phyloP scores from a whole-genome alignment of 1,139 yeast genomes.

The Magnusiomyces tetraspermus region DNA sequence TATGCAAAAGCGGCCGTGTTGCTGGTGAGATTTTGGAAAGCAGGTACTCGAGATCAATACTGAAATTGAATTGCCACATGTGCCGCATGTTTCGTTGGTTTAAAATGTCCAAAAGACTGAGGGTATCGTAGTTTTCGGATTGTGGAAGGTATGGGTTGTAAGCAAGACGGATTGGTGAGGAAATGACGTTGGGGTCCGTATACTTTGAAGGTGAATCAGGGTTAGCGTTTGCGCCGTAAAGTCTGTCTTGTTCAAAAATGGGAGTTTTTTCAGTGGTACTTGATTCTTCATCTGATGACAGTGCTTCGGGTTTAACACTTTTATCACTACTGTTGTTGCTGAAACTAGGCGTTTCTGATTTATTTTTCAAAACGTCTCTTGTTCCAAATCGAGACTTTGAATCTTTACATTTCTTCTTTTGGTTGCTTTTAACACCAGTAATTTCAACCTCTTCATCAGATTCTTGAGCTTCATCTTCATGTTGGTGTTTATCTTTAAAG shows the following conservation, averaged over 20 bases:
- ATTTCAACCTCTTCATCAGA: slow-evolving; percentile 2
- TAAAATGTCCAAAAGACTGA: slow-evolving; percentile 19
- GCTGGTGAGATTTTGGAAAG: slow-evolving; percentile 20
- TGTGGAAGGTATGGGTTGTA: slow-evolving; percentile 15
- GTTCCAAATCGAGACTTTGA: neutral
- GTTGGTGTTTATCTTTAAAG: neutral
- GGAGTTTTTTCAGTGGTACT: neutral
- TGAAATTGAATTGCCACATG: slow-evolving; percentile 29
- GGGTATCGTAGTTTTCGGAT: slow-evolving; percentile 17
- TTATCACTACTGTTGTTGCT: too few species aligned
- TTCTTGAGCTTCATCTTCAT: neutral
- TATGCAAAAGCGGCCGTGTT: slow-evolving; percentile 15
- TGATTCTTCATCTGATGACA: neutral
- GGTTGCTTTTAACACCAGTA: neutral
- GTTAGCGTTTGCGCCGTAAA: neutral
- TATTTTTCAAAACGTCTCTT: neutral
- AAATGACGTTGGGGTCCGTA: slow-evolving; percentile 7
- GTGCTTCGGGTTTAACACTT: neutral
- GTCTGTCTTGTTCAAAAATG: neutral
- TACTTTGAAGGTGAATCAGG: neutral
- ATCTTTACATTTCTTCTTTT: neutral
- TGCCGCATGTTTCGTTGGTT: slow-evolving; percentile 13
- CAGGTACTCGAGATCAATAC: slow-evolving; percentile 23
- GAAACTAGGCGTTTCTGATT: neutral
- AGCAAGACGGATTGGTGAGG: slow-evolving; percentile 17